phyloP scores from a whole-genome alignment of 164 flowering plant species.

The Aristolochia californica region DNA sequence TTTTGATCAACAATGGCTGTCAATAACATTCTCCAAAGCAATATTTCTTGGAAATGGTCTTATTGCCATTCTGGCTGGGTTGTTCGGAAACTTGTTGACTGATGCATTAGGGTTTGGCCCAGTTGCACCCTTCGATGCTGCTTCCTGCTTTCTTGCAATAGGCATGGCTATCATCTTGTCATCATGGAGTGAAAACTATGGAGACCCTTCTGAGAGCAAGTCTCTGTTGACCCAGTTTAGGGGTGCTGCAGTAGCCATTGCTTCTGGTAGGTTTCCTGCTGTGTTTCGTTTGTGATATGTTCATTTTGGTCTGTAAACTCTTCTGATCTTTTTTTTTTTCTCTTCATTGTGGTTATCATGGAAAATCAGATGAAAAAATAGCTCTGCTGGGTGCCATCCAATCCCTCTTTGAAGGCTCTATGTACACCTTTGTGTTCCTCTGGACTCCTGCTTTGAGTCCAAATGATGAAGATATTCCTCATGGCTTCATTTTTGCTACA shows the following conservation, averaged over 20 bases:
- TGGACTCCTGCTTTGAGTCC: slow-evolving; percentile 99
- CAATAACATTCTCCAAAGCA: slow-evolving; percentile 90
- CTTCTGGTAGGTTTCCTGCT: slow-evolving; percentile 49
- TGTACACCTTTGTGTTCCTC: slow-evolving; percentile 96
- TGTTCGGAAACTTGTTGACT: slow-evolving; percentile 75
- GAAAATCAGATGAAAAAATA: slow-evolving; percentile 73
- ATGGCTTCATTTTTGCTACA: slow-evolving; percentile 94
- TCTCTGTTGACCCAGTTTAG: slow-evolving; percentile 83
- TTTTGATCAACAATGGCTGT: slow-evolving; percentile 92
- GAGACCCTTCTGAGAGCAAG: slow-evolving; percentile 89
- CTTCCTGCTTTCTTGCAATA: slow-evolving; percentile 81
- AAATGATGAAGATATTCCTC: slow-evolving; percentile 90
- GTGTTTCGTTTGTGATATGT: background rate
- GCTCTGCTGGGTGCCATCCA: slow-evolving; percentile 94
- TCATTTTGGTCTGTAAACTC: background rate
- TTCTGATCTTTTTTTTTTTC: background rate
- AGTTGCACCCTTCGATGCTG: slow-evolving; percentile 97
- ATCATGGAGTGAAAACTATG: slow-evolving; percentile 88
- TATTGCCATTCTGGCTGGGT: slow-evolving; percentile 76
- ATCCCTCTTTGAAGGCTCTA: slow-evolving; percentile 97
- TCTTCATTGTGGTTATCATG: no score
- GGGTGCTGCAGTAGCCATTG: slow-evolving; percentile 90
- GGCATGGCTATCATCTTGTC: slow-evolving; percentile 84
- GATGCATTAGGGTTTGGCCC: slow-evolving; percentile 74
- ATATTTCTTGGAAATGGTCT: slow-evolving; percentile 94